phyloP scores from a whole-genome alignment of 2,329 filamentous ascomycete genomes.

The Pleoardoris graminearum region DNA sequence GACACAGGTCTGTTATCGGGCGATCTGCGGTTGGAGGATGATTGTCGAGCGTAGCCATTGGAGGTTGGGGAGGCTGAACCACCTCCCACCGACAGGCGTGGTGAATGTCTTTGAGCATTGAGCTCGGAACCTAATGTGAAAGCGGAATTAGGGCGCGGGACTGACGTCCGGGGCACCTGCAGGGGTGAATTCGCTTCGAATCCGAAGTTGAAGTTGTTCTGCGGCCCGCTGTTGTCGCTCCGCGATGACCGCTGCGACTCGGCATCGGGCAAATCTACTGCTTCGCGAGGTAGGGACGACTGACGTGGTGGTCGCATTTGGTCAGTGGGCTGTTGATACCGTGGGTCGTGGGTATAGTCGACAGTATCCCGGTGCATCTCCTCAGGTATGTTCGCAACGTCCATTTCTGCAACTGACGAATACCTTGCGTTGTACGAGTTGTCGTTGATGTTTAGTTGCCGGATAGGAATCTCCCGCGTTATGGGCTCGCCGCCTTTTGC shows the following conservation, averaged over 20 bases:
- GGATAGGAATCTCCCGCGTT: slow-evolving; percentile 40
- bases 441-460: slow-evolving; percentile 40
- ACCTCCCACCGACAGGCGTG: slow-evolving; percentile 52
- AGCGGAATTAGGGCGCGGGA: slow-evolving; percentile 72
- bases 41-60: slow-evolving; percentile 50
- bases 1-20: slow-evolving; percentile 62
- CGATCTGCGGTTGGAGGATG: slow-evolving; percentile 58
- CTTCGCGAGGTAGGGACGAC: slow-evolving; percentile 29
- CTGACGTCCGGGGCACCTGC: slow-evolving; percentile 56
- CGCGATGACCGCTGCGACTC: slow-evolving; percentile 39
- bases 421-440: slow-evolving; percentile 36
- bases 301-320: slow-evolving; percentile 32
- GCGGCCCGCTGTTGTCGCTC: slow-evolving; percentile 30
- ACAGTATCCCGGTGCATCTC: slow-evolving; percentile 25
- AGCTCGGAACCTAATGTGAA: slow-evolving; percentile 76
- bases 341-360: slow-evolving; percentile 23
- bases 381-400: slow-evolving; percentile 31
- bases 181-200: slow-evolving; percentile 30
- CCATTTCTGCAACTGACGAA: slow-evolving; percentile 39
- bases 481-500: slow-evolving; percentile 28
- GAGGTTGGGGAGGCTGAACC: slow-evolving; percentile 34
- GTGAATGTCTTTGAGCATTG: slow-evolving; percentile 62
- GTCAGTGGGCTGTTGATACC: slow-evolving; percentile 12
- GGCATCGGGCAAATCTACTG: slow-evolving; percentile 24
- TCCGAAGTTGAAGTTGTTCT: slow-evolving; percentile 35